These are phyloP conservation scores for Nannizziopsis arthrosporioides DNA, from an alignment of 2,329 filamentous ascomycete species.

Conservation along the genomic window DNA sequence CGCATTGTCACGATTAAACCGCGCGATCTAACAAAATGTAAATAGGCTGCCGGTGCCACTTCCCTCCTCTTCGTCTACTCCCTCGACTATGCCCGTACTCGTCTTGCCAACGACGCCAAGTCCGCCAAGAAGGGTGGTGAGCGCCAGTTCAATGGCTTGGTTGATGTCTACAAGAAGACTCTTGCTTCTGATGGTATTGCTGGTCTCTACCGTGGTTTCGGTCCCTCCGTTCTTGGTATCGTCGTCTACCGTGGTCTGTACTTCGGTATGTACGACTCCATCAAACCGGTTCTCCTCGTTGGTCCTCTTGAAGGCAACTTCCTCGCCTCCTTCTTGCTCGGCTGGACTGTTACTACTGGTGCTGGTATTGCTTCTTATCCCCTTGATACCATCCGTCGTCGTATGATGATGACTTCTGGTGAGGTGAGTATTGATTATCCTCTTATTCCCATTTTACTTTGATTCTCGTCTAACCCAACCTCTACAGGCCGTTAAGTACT, in stretches of 20 bases:
- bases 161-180: conserved; percentile 99
- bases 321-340: conserved; percentile 96
- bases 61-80: conserved; percentile 99
- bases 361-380: conserved; percentile 99
- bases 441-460: conserved; percentile 1
- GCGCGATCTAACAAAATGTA: background rate
- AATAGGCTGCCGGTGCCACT: conserved; percentile 89
- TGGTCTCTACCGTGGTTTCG: conserved; percentile 99
- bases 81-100: conserved; percentile 99
- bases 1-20: background rate
- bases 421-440: conserved; percentile 40
- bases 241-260: conserved; percentile 99
- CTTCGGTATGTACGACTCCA: conserved; percentile 99
- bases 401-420: conserved; percentile 99
- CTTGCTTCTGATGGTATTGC: conserved; percentile 95
- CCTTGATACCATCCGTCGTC: conserved; percentile 99
- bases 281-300: conserved; percentile 96
- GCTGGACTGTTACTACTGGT: conserved; percentile 99
- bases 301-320: conserved; percentile 94
- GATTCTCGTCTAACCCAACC: background rate
- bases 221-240: conserved; percentile 97
- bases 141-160: conserved; percentile 98
- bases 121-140: conserved; percentile 86
- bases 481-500: conserved; percentile 98
- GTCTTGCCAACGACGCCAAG: conserved; percentile 99